Evolutionary conservation across 176 grass and related monocot genomes (phyloP), one percentile per base, ranked within the genome.

Genomic region (Rhynchospora breviuscula): DNA sequence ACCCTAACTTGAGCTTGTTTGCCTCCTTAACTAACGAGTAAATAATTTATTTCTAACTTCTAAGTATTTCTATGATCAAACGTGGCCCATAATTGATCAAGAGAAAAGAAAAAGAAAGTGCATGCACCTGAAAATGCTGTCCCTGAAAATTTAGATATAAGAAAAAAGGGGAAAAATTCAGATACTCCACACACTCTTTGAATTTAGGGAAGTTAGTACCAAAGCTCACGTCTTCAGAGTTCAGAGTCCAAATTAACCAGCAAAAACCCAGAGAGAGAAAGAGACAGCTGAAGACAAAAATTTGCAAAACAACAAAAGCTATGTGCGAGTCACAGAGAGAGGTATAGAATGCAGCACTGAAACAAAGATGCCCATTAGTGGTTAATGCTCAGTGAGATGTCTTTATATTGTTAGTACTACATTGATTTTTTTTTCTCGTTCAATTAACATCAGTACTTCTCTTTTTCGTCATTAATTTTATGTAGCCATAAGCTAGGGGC

Each of bases 221-320:
- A 62, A 10, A 60, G 31, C 56, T 59, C 53, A 58, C 59, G 51
- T 58, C 5, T 40, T 22, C 76, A 8, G 18, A n/a, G 13, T 59
- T 22, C 26, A 18, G 26, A 29, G 26, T 29, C 26, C 1, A 29
- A 29, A 29, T 29, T 29, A 59, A 79, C 49, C 12, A 79, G 26
- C 51, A 79, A 5, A 59, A 23, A 79, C 22, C 75, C 52, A 10
- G 54, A 61, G 23, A 79, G 9, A 61, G 54, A 45, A 57, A 87
- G 83, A 87, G 89, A 91, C 85, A 90, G 93, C 93, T 76, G 88
- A 84, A 90, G 93, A 94, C 88, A 95, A 90, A 83, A 61, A 44
- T 79, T 81, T 80, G 73, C 84, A 87, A 67, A 84, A 75, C 66
- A 87, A 88, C 90, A 89, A 87, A 83, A 60, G 31, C 29, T 25